Evolutionary conservation across 441 rosid species (phyloP), one percentile per base, ranked within the genome.

Genomic region (Erysimum cheiri): DNA sequence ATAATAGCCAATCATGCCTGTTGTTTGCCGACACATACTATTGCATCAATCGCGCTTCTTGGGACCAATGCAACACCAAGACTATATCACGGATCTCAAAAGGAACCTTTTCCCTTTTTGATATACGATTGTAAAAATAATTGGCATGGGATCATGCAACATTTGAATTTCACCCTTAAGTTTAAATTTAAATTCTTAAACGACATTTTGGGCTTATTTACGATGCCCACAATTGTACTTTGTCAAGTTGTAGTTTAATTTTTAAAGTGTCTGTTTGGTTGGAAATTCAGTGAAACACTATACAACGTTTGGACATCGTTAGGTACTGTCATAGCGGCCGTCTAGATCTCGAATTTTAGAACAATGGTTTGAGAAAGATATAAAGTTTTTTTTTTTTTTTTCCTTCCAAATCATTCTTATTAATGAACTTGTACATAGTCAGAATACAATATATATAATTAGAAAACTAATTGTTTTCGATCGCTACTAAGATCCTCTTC

Each of bases 1-100:
- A 59, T 73, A 24, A 67, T 60, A 53, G 68, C 49, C 14, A 73
- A 67, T 66, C 55, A 60, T 73, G 68, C 40, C 2, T 49, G 62
- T 58, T 52, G 47, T 61, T 73, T 67, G 50, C 68, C 77, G 77
- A 73, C 72, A 73, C 54, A 44, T 66, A 65, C 66, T 64, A 49
- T 52, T 57, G 67, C 71, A 65, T 72, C 60, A 64, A 72, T 72
- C 71, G 58, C 71, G 46, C 66, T 58, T 11, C 14, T 66, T 65
- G 61, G 71, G 67, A 49, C 77, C 67, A 73, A 73, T 48, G 53
- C 53, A 57, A 64, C 77, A 65, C 44, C 60, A 37, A 37, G 31
- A 14, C 69, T 52, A 44, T 52, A 71, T 62, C 69, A 71, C 55
- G 57, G 64, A 54, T 55, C 37, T 12, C 48, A 63, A 63, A 63